A percentile compares a stretch with the other conserved stretches of the same genome.
Conservation (phyloP, 257 asterid species). For the Fraxinus pennsylvanica region DNA sequence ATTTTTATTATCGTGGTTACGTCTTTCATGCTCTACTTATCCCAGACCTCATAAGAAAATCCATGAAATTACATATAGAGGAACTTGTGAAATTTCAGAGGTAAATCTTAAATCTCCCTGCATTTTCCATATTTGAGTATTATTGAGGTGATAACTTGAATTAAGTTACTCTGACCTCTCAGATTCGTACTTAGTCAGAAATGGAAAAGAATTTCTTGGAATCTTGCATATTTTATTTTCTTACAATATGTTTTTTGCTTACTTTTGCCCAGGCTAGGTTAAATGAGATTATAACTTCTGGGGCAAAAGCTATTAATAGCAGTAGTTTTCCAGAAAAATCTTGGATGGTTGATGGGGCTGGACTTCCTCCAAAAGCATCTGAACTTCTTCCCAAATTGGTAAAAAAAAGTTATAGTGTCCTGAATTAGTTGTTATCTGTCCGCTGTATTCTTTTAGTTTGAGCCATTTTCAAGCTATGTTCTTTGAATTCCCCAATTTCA, state of each 20-base stretch:
- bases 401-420: slow-evolving; percentile 22
- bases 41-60: not conserved
- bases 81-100: not conserved
- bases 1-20: not conserved
- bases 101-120: not conserved
- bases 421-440: not conserved
- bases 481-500: slow-evolving; percentile 1
- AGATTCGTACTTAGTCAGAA: not conserved
- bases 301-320: slow-evolving; percentile 30
- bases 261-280: slow-evolving; percentile 62
- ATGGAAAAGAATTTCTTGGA: not conserved
- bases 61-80: not conserved
- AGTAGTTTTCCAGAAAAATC: slow-evolving; percentile 56
- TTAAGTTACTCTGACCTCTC: slow-evolving; percentile 4
- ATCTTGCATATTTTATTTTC: slow-evolving; percentile 10
- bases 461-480: slow-evolving; percentile 7
- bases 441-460: slow-evolving; percentile 4
- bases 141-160: not conserved
- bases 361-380: slow-evolving; percentile 74
- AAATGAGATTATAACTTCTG: slow-evolving; percentile 77
- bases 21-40: not conserved
- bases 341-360: slow-evolving; percentile 96
- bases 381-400: slow-evolving; percentile 80
- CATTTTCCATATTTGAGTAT: not conserved
- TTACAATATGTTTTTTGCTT: slow-evolving; percentile 6